phyloP scores from a whole-genome alignment of 768 basidiomycete species.

The Naganishia onofrii region DNA sequence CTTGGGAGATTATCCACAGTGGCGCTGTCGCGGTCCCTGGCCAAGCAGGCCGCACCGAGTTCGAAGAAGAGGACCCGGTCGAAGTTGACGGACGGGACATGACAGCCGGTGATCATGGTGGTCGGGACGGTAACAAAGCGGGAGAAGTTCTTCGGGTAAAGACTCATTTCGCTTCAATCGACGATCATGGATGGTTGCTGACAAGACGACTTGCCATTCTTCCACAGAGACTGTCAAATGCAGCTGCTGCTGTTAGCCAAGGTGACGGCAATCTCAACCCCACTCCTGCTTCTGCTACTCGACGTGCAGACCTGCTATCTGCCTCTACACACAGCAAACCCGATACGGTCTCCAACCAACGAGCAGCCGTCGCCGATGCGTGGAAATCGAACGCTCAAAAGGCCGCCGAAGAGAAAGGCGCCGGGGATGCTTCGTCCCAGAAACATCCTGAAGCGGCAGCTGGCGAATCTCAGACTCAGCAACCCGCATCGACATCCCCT shows the following conservation, averaged over 20 bases:
- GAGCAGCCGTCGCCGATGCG: constrained; percentile 25
- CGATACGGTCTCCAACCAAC: constrained; percentile 13
- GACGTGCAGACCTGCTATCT: constrained; percentile 27
- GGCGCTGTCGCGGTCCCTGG: constrained; percentile 15
- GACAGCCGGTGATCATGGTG: constrained; percentile 31
- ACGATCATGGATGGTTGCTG: neutral
- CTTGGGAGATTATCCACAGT: constrained; percentile 41
- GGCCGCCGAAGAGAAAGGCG: constrained; percentile 18
- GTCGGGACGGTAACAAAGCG: constrained; percentile 20
- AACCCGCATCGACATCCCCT: neutral
- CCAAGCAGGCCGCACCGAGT: constrained; percentile 10
- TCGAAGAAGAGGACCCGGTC: constrained; percentile 22
- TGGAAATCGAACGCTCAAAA: constrained; percentile 17
- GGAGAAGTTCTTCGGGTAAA: constrained; percentile 23
- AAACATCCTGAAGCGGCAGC: constrained; percentile 10
- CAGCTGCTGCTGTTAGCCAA: constrained; percentile 15
- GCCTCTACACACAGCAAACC: constrained; percentile 6
- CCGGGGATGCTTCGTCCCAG: constrained; percentile 3
- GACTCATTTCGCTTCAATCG: neutral
- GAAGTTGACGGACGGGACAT: constrained; percentile 29
- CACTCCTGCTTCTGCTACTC: constrained; percentile 23
- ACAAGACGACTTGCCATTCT: neutral
- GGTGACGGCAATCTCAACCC: constrained; percentile 30
- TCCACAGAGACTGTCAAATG: constrained; percentile 10
- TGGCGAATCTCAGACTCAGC: neutral